Evolutionary conservation across 2,329 filamentous ascomycete species (phyloP), one percentile per base, ranked within the genome.

Genomic region (Xylaria sp.): DNA sequence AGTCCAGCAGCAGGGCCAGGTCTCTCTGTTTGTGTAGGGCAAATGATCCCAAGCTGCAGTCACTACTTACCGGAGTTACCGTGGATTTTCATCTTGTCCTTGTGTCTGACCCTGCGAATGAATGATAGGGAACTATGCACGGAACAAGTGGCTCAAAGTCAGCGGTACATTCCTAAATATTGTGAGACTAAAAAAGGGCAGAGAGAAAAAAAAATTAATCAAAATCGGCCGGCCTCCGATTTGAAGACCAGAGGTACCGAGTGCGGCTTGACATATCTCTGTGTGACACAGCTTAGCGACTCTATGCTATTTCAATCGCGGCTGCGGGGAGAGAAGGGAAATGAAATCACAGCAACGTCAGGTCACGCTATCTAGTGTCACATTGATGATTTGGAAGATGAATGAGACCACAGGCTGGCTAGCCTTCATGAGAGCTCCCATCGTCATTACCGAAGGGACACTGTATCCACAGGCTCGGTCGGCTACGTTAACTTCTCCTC

Each of bases 381-480:
- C 69, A 70, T 70, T 61, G 23, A 56, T 64, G 61, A 70, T 69
- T 70, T 69, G 69, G 66, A 66, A 69, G 55, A 54, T 54, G 56
- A 55, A 66, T 61, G 69, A 71, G 66, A 65, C 69, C 54, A 56
- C 56, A 51, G 51, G 48, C 12, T 57, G 59, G 32, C 58, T 57
- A 34, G 37, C 48, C 15, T 60, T 32, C 37, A 28, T 54, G 57
- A 60, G 37, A 52, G 25, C 25, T 25, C n/a, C 58, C 51, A 18
- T 62, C 37, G 52, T 50, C 44, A 63, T 44, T 57, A 23, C 55
- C 48, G 57, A 61, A 56, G 51, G 61, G 51, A 65, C 56, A 63
- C 56, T 55, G 55, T 63, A 68, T 56, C 65, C 60, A 66, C 57
- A 56, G 32, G 48, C 54, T 63, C 54, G 59, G 41, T 63, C 37